A percentile compares a stretch with the other conserved stretches of the same genome.
Evolutionary conservation across 106 monocot genomes (phyloP).

Genomic region (Triglochin maritima): DNA sequence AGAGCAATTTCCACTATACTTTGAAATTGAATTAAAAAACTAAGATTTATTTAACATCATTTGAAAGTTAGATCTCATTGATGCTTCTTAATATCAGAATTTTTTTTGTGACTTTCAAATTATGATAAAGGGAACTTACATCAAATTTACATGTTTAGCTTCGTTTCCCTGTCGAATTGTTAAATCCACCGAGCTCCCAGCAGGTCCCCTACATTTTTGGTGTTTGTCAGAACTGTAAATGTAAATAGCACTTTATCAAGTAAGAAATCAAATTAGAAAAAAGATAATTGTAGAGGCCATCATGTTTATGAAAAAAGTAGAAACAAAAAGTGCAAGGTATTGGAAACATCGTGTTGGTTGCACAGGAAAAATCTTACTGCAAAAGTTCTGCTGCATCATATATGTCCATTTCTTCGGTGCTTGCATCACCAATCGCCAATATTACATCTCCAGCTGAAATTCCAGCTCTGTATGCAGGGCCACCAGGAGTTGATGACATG

Average conservation of each 20-base stretch:
- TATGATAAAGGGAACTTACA: conserved; percentile 26
- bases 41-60: no score
- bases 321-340: neutral
- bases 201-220: conserved; percentile 44
- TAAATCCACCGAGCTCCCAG: conserved; percentile 84
- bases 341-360: no score
- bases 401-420: conserved; percentile 91
- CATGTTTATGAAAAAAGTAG: neutral
- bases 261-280: neutral
- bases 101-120: no score
- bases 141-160: conserved; percentile 44
- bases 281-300: no score
- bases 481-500: conserved; percentile 70
- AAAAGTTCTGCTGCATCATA: conserved; percentile 91
- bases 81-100: no score
- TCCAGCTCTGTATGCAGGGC: conserved; percentile 76
- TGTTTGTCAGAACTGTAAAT: no score
- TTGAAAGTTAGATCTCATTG: no score
- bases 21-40: no score
- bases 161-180: conserved; percentile 55
- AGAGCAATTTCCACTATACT: no score
- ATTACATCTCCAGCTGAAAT: conserved; percentile 78
- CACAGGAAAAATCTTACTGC: conserved; percentile 48
- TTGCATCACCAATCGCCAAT: conserved; percentile 61
- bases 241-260: no score